These are phyloP conservation scores for Dactylella cylindrospora DNA, from an alignment of 2,329 filamentous ascomycete species.

Conservation along the genomic window DNA sequence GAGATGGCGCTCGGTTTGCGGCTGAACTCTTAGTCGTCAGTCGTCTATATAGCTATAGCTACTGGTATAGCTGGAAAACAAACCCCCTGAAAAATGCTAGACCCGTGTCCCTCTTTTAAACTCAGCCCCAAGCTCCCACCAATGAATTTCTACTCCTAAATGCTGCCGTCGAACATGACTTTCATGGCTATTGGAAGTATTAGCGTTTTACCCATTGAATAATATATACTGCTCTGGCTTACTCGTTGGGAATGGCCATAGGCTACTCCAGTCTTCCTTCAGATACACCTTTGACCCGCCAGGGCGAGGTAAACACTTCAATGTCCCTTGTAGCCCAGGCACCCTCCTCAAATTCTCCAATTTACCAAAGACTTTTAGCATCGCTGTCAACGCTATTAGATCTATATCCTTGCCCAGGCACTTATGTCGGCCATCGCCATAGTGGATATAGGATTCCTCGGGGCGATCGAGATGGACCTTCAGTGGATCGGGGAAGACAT, in stretches of 20 bases:
- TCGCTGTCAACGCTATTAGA: slow-evolving; percentile 65
- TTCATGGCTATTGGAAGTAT: slow-evolving; percentile 23
- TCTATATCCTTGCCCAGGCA: slow-evolving; percentile 65
- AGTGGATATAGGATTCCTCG: slow-evolving; percentile 65
- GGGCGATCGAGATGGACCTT: slow-evolving; percentile 66
- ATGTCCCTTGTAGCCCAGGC: slow-evolving; percentile 64
- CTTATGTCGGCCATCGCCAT: slow-evolving; percentile 64
- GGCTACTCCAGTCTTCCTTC: slow-evolving; percentile 65
- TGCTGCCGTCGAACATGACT: slow-evolving; percentile 31
- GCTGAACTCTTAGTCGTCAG: too few relatives aligned
- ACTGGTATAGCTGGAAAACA: too few relatives aligned
- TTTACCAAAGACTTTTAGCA: slow-evolving; percentile 67
- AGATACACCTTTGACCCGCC: slow-evolving; percentile 64
- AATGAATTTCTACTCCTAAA: slow-evolving; percentile 6
- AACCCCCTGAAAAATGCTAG: too few relatives aligned
- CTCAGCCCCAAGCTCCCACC: too few relatives aligned
- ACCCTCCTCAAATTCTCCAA: slow-evolving; percentile 64
- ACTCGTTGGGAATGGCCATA: slow-evolving; percentile 58
- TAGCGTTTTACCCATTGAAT: background rate
- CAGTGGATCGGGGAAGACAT: slow-evolving; percentile 64
- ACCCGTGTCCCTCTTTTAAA: too few relatives aligned
- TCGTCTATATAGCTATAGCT: too few relatives aligned
- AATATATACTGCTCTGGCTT: background rate
- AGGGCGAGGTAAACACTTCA: slow-evolving; percentile 65
- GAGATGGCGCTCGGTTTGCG: too few relatives aligned